Percentiles rank a stretch among this genome's conserved stretches.
phyloP scores from a whole-genome alignment of 2,329 filamentous ascomycete genomes.

The Monilinia fructigena region DNA sequence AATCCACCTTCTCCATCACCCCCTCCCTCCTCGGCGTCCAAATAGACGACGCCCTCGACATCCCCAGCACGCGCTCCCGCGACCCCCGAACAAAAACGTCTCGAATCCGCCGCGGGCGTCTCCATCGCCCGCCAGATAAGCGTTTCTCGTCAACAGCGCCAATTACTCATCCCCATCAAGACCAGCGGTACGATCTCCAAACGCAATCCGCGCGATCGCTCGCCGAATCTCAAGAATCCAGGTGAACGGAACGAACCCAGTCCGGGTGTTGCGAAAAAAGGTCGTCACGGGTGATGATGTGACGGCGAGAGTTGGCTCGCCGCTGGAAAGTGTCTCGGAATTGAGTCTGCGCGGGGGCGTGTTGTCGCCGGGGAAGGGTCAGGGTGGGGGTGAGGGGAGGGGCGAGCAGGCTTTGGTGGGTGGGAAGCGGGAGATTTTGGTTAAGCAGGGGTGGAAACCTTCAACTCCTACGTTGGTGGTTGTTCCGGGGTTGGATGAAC shows the following conservation, averaged over 20 bases:
- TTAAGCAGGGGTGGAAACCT: neutral
- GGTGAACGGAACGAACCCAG: neutral
- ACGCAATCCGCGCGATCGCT: neutral
- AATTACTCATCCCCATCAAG: conserved; percentile 54
- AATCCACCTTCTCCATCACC: conserved; percentile 15
- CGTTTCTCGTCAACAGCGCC: conserved; percentile 60
- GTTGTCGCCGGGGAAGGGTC: neutral
- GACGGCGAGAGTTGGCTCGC: neutral
- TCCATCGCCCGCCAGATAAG: conserved; percentile 69
- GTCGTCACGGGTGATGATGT: neutral
- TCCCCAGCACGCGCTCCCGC: neutral
- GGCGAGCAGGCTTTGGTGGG: neutral
- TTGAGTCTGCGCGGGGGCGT: neutral
- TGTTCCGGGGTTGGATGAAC: neutral
- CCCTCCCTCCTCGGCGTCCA: neutral
- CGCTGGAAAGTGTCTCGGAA: neutral
- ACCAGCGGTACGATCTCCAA: neutral
- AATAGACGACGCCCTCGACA: neutral
- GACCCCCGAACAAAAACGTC: conserved; percentile 41
- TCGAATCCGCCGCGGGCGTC: conserved; percentile 59
- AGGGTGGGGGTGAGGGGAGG: neutral
- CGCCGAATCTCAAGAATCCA: neutral
- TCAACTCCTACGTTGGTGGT: neutral
- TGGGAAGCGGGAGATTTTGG: neutral
- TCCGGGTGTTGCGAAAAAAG: neutral